phyloP scores from a whole-genome alignment of 2,329 filamentous ascomycete species.

The Cladorrhinum sp. region DNA sequence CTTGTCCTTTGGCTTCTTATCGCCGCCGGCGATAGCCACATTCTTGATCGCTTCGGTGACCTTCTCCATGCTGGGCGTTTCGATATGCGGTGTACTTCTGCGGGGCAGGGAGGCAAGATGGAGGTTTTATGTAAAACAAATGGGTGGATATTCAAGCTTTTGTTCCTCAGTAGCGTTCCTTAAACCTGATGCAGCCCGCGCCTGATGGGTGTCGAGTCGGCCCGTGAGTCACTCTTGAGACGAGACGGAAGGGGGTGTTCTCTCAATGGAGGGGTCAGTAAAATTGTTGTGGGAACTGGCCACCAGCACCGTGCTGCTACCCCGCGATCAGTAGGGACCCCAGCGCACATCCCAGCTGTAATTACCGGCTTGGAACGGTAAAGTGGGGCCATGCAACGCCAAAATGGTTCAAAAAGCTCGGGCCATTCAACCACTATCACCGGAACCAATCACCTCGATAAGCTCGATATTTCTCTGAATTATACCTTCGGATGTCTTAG shows the following conservation, averaged over 20 bases:
- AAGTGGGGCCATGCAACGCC: conserved; percentile 1
- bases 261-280: conserved; percentile 18
- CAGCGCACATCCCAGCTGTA: neutral
- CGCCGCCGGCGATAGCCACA: conserved; percentile 36
- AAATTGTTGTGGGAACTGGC: conserved; percentile 18
- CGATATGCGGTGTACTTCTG: neutral
- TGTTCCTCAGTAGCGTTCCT: too few species aligned
- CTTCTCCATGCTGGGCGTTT: conserved; percentile 26
- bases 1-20: conserved; percentile 29
- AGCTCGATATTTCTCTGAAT: neutral
- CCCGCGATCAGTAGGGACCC: conserved; percentile 25
- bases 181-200: neutral
- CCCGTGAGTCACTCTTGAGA: conserved; percentile 26
- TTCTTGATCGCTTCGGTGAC: conserved; percentile 31
- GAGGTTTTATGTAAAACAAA: too few species aligned
- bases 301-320: conserved; percentile 12
- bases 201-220: conserved; percentile 14
- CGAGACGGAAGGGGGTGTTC: conserved; percentile 4
- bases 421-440: conserved; percentile 4
- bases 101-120: neutral
- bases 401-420: conserved; percentile 10
- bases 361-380: conserved; percentile 1
- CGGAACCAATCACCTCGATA: neutral
- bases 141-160: too few species aligned
- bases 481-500: neutral